These are phyloP conservation scores for Colletotrichum orchidophilum DNA, from an alignment of 2,329 filamentous ascomycete genomes.

Conservation along the genomic window DNA sequence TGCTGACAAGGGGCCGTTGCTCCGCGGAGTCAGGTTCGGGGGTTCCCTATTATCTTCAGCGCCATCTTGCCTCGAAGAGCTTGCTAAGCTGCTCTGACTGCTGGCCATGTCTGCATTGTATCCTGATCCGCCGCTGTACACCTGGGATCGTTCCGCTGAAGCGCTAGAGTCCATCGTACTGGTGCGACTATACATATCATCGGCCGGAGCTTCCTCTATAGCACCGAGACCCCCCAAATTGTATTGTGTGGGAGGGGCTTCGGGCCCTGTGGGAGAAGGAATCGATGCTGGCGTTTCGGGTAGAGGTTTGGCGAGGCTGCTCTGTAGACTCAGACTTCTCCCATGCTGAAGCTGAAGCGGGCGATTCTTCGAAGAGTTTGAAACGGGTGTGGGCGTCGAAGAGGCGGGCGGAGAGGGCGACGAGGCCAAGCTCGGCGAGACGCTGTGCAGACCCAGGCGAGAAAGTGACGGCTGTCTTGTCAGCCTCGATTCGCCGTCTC, in stretches of 20 bases:
- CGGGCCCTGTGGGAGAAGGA: slow-evolving; percentile 33
- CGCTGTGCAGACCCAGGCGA: slow-evolving; percentile 46
- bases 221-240: slow-evolving; percentile 37
- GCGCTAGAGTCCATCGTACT: slow-evolving; percentile 59
- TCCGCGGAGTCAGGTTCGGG: slow-evolving; percentile 58
- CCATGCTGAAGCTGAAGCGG: slow-evolving; percentile 59
- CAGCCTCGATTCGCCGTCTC: slow-evolving; percentile 55
- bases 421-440: slow-evolving; percentile 39
- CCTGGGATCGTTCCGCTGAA: slow-evolving; percentile 45
- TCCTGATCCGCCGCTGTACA: slow-evolving; percentile 47
- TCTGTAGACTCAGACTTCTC: slow-evolving; percentile 62
- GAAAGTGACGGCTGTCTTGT: slow-evolving; percentile 54
- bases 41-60: slow-evolving; percentile 54
- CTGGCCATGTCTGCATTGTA: slow-evolving; percentile 49
- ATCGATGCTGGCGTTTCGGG: slow-evolving; percentile 56
- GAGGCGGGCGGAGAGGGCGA: slow-evolving; percentile 41
- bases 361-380: slow-evolving; percentile 28
- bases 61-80: slow-evolving; percentile 48
- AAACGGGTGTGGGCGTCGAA: slow-evolving; percentile 22
- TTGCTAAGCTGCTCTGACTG: slow-evolving; percentile 35
- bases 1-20: slow-evolving; percentile 63
- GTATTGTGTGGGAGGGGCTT: slow-evolving; percentile 44
- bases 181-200: slow-evolving; percentile 53
- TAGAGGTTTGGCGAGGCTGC: slow-evolving; percentile 67
- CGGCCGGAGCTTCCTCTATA: slow-evolving; percentile 41